phyloP scores from a whole-genome alignment of 345 rosid species.

The Toxicodendron radicans region DNA sequence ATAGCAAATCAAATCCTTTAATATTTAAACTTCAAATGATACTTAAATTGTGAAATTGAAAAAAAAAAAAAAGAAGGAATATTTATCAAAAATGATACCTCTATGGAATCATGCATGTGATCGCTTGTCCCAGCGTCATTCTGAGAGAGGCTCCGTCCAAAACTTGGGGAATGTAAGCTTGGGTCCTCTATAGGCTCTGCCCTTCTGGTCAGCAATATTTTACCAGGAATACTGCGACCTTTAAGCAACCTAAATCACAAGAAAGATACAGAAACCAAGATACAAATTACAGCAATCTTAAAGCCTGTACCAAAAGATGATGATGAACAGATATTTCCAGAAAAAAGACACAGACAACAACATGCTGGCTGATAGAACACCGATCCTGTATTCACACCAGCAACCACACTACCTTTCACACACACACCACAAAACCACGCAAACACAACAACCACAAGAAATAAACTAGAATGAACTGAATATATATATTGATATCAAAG shows the following conservation, averaged over 20 bases:
- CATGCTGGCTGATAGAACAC: too few relatives aligned
- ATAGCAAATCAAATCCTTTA: neutral
- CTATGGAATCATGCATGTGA: constrained; percentile 40
- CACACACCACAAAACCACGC: too few relatives aligned
- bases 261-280: neutral
- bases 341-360: neutral
- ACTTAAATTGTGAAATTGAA: neutral
- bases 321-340: neutral
- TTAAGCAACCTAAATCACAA: constrained; percentile 62
- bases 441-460: too few relatives aligned
- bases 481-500: too few relatives aligned
- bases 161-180: constrained; percentile 51
- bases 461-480: too few relatives aligned
- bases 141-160: constrained; percentile 70
- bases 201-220: constrained; percentile 79
- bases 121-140: constrained; percentile 69
- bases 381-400: too few relatives aligned
- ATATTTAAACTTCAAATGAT: neutral
- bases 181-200: constrained; percentile 57
- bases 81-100: constrained; percentile 36
- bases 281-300: constrained; percentile 1
- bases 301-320: neutral
- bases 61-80: neutral
- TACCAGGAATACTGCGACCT: constrained; percentile 92
- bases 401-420: too few relatives aligned